Base-by-base conservation (phyloP, 805 yeast species). In the Zygoascus flipseniorum region DNA sequence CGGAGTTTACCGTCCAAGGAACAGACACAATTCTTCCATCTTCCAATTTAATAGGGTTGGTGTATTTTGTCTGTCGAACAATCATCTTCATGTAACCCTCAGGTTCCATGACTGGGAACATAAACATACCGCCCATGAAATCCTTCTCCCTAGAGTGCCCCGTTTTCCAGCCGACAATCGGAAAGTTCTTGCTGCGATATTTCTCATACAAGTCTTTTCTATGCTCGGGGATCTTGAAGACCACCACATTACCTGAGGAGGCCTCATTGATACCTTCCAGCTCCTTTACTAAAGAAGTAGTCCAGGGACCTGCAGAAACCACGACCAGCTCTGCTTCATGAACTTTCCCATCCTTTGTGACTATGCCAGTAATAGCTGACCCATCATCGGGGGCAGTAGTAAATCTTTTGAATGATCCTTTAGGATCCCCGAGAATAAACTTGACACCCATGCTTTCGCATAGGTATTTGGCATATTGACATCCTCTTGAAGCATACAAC, bases 271-370 rank as follows among this genome's bases (percentile, higher is more conserved):
- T 47, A 9, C 45, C 54, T 8, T 32, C 44, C 18, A 48, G 20
- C 18, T 52, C 52, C 13, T 45, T 28, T 5, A 52, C 47, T 19
- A 52, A 31, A 18, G 46, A 32, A 14, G 54, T 32, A 2, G 52
- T 28, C 54, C 54, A 52, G 13, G 52, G 52, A 16, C 54, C 54
- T 9, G 46, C 51, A n/a, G 54, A 19, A 23, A 52, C 52, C 28
- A 52, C 52, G 13, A 48, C 52, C 9, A 52, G 35, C 5, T 41
- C 47, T 11, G 53, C 51, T 41, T 11, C 10, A 31, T 52, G 52
- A n/a, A 14, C 23, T 10, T 16, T 18, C 2, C 54, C 54, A 48
- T 48, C 54, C 19, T 52, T 35, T 23, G 54, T 48, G 52, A 48
- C 45, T 11, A 52, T 49, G 1, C 47, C 54, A 6, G 45, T 47